Evolutionary conservation across 1,139 yeast genomes (phyloP).

Genomic region (Saccharomycopsis phalli): DNA sequence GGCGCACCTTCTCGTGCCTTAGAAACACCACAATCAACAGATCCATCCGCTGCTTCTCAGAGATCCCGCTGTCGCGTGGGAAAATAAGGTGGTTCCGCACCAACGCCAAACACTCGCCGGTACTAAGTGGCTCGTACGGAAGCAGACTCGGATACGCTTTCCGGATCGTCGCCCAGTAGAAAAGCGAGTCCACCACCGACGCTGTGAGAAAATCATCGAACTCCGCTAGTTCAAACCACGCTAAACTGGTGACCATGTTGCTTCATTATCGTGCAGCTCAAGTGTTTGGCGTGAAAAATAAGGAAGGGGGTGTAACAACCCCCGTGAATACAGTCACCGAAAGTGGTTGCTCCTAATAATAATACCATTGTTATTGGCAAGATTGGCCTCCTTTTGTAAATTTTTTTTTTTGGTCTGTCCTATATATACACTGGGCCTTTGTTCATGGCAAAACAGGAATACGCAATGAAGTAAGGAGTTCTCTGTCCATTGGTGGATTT

Average conservation of each 20-base stretch:
- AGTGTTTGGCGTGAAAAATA: too few relatives aligned
- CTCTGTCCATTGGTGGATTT: too few relatives aligned
- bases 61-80: constrained; percentile 17
- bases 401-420: too few relatives aligned
- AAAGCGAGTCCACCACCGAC: constrained; percentile 29
- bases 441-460: too few relatives aligned
- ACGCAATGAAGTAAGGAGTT: too few relatives aligned
- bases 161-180: constrained; percentile 31
- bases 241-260: constrained; percentile 29
- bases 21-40: constrained; percentile 27
- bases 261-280: too few relatives aligned
- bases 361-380: too few relatives aligned
- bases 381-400: too few relatives aligned
- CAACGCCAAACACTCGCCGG: constrained; percentile 22
- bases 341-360: too few relatives aligned
- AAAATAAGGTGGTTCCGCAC: constrained; percentile 22
- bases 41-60: constrained; percentile 13
- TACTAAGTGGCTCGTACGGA: constrained; percentile 22
- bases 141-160: constrained; percentile 28
- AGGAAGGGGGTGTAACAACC: too few relatives aligned
- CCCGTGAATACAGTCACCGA: too few relatives aligned
- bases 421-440: too few relatives aligned
- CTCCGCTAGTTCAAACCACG: constrained; percentile 42
- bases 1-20: constrained; percentile 25
- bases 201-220: constrained; percentile 36